Evolutionary conservation across 2,329 filamentous ascomycete genomes (phyloP).

Genomic region (Cordyceps sp.): DNA sequence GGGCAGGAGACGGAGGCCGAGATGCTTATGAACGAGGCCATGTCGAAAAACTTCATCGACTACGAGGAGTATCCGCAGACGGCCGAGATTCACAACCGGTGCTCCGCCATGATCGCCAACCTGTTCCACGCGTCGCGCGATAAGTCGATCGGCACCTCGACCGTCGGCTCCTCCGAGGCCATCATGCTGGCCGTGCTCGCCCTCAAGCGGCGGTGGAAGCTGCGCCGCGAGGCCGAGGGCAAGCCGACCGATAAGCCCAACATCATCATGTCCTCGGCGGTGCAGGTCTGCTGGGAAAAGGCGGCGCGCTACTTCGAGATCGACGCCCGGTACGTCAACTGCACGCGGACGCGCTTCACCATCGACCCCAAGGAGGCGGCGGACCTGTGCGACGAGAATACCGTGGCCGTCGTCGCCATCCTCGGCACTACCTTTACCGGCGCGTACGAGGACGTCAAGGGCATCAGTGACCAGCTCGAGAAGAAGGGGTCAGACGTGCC

Average conservation of each 20-base stretch:
- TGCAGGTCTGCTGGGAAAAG: slow-evolving; percentile 97
- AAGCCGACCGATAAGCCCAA: slow-evolving; percentile 72
- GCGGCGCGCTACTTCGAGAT: slow-evolving; percentile 79
- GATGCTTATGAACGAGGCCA: slow-evolving; percentile 84
- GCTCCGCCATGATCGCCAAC: slow-evolving; percentile 76
- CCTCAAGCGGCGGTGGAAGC: slow-evolving; percentile 94
- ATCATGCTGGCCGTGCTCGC: slow-evolving; percentile 72
- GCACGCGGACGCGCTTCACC: slow-evolving; percentile 42
- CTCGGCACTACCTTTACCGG: slow-evolving; percentile 90
- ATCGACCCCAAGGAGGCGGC: slow-evolving; percentile 48
- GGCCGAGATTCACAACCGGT: slow-evolving; percentile 80
- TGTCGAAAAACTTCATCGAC: slow-evolving; percentile 91
- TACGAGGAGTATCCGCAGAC: slow-evolving; percentile 74
- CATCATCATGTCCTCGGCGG: slow-evolving; percentile 88
- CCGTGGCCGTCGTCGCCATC: slow-evolving; percentile 84
- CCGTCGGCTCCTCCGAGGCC: slow-evolving; percentile 77
- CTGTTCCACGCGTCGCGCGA: slow-evolving; percentile 67
- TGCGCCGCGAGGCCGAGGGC: slow-evolving; percentile 64
- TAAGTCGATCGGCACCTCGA: slow-evolving; percentile 70
- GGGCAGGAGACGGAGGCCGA: slow-evolving; percentile 77
- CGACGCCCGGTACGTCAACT: slow-evolving; percentile 68
- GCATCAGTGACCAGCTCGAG: slow-evolving; percentile 72
- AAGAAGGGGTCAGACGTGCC: slow-evolving; percentile 61
- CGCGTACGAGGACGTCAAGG: slow-evolving; percentile 88
- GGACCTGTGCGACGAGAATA: slow-evolving; percentile 46